These are phyloP conservation scores for Suillus decipiens DNA, from an alignment of 768 basidiomycete genomes.

Conservation along the genomic window DNA sequence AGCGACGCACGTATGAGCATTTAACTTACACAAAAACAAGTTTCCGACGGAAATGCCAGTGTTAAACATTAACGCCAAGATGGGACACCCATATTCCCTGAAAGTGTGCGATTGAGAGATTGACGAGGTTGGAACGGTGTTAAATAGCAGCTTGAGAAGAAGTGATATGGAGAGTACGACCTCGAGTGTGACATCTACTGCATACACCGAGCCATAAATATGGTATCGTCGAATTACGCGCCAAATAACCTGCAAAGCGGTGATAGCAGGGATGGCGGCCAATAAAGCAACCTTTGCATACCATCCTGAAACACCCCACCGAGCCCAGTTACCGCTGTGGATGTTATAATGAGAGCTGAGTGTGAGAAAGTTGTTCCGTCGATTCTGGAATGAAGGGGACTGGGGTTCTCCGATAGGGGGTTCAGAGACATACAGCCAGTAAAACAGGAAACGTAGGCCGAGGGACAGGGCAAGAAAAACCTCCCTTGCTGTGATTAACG, in stretches of 20 bases:
- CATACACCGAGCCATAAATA: conserved; percentile 50
- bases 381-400: conserved; percentile 14
- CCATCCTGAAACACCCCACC: conserved; percentile 60
- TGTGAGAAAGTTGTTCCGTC: conserved; percentile 18
- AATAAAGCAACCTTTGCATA: conserved; percentile 55
- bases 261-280: conserved; percentile 43
- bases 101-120: conserved; percentile 45
- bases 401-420: conserved; percentile 47
- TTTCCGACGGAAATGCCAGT: conserved; percentile 57
- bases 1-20: conserved; percentile 9
- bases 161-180: conserved; percentile 59
- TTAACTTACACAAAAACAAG: conserved; percentile 54
- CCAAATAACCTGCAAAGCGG: conserved; percentile 66
- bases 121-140: conserved; percentile 45
- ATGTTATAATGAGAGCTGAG: conserved; percentile 20
- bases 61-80: conserved; percentile 54
- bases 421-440: conserved; percentile 65
- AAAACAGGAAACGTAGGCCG: conserved; percentile 63
- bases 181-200: conserved; percentile 57
- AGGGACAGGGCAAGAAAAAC: conserved; percentile 56
- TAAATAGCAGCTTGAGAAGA: conserved; percentile 62
- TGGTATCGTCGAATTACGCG: conserved; percentile 43
- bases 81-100: conserved; percentile 47
- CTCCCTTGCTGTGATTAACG: conserved; percentile 56
- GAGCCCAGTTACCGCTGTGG: conserved; percentile 66